Base-by-base conservation (phyloP, 2,329 filamentous ascomycete genomes). In the Rutstroemia sp. region DNA sequence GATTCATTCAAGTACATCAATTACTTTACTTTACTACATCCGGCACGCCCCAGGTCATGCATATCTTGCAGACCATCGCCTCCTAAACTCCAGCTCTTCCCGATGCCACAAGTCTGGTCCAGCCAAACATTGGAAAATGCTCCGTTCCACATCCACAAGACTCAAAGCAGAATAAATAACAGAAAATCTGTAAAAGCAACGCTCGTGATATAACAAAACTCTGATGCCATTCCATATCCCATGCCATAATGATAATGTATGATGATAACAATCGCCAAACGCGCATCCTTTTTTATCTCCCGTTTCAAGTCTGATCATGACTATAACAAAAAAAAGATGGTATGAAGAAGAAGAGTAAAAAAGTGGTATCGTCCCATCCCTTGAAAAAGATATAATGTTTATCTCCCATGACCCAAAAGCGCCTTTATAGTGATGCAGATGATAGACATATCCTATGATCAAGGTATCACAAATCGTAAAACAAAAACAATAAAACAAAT, bases 371-470 rank as follows among this genome's bases (percentile, higher is more conserved):
- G 38, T 55, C 53, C 53, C 38, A 42, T 34, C 53, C 46, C 37
- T 55, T 42, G 44, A 19, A 19, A 46, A 25, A 45, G 44, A n/a
- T 51, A 51, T 39, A 50, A 17, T 25, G 19, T 54, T 47, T 55
- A 55, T 55, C 46, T 50, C 38, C 53, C 53, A 56, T 51, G 42
- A 55, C 50, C 53, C 53, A 50, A 42, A 42, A 55, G 53, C 53
- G 53, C 53, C 53, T 25, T 48, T 54, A 51, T 46, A 46, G 42
- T 46, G 48, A 53, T 44, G 27, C 53, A 51, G 27, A 50, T 54
- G 44, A 25, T 39, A 49, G 17, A 49, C 30, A 48, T 45, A 34
- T 30, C 27, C 21, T 6, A 23, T 27, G 25, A 27, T 34, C 30
- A 34, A 34, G 30, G 12, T 34, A 34, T 34, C 10, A 10, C 30